Evolutionary conservation across 345 rosid species (phyloP), one percentile per base, ranked within the genome.

Genomic region (Garcia nutans): DNA sequence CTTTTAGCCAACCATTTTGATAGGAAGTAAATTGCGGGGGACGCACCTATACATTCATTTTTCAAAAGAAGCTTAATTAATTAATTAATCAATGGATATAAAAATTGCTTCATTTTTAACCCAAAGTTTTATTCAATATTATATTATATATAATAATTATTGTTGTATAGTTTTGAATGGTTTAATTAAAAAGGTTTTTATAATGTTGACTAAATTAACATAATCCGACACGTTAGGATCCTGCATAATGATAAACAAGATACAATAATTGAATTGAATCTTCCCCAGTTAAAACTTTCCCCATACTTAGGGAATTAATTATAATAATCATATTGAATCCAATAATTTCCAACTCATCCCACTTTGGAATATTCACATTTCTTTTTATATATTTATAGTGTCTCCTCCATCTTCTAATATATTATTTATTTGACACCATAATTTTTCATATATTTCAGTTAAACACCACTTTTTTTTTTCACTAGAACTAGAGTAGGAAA

Each of bases 201-300:
- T 17, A 26, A 28, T 1, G 12, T 72, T 62, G 76, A 73, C 45
- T 47, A 44, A 44, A 63, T 4, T 10, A 9, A 17, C 68, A 61
- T 13, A 45, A 45, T 47, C 76, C 45, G 44, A 28, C 62, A 19
- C 72, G 16, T 49, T 9, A 26, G 56, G 41, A 23, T 68, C 56
- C 5, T n/a, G 55, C 28, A 6, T 20, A 37, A 37, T 37, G 41
- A 37, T 10, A 24, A 24, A 49, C 10, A 68, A 52, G 41, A 52
- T 16, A 11, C 69, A 73, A 62, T 62, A 20, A 73, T 73, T 47
- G 26, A 73, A 55, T 55, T 22, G 72, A 42, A 65, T 75, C 72
- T 74, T 50, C 72, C 77, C 77, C 63, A 55, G 65, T 54, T 75
- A 41, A 22, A 41, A 22, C 77, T 50, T 66, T 63, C 77, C 65